Evolutionary conservation across 2,329 filamentous ascomycete genomes (phyloP).

Genomic region (Aureobasidium sp.): DNA sequence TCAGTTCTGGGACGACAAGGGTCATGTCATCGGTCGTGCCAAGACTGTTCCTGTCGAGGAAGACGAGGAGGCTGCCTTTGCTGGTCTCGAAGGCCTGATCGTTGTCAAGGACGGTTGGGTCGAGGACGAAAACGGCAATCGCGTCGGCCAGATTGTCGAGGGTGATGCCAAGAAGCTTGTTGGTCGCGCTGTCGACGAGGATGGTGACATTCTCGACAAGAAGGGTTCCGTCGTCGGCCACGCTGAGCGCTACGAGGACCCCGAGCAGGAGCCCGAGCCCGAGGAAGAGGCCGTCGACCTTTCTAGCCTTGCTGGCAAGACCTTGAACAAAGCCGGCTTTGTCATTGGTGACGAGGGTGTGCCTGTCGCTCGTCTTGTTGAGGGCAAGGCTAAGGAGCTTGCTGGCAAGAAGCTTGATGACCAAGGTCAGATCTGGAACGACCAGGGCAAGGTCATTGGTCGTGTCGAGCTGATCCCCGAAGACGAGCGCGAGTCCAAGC

Average conservation of each 20-base stretch:
- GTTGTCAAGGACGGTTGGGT: conserved; percentile 46
- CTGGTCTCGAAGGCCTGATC: conserved; percentile 44
- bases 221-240: conserved; percentile 47
- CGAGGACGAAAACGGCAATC: conserved; percentile 45
- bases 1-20: conserved; percentile 49
- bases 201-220: conserved; percentile 49
- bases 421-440: conserved; percentile 64
- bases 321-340: conserved; percentile 45
- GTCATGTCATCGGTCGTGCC: conserved; percentile 45
- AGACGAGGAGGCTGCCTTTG: conserved; percentile 44
- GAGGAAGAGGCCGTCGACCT: conserved; percentile 36
- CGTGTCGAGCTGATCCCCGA: conserved; percentile 61
- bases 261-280: conserved; percentile 53
- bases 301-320: conserved; percentile 41
- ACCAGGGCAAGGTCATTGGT: conserved; percentile 64
- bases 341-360: conserved; percentile 45
- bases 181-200: conserved; percentile 45
- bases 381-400: conserved; percentile 58
- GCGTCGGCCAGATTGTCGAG: conserved; percentile 43
- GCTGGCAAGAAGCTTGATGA: conserved; percentile 65
- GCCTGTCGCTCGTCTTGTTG: conserved; percentile 56
- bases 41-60: conserved; percentile 42
- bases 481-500: conserved; percentile 50
- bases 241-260: conserved; percentile 54
- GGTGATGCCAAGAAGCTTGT: conserved; percentile 47